Conservation (phyloP, 305 asterid genomes). For the Petunia hybrid region DNA sequence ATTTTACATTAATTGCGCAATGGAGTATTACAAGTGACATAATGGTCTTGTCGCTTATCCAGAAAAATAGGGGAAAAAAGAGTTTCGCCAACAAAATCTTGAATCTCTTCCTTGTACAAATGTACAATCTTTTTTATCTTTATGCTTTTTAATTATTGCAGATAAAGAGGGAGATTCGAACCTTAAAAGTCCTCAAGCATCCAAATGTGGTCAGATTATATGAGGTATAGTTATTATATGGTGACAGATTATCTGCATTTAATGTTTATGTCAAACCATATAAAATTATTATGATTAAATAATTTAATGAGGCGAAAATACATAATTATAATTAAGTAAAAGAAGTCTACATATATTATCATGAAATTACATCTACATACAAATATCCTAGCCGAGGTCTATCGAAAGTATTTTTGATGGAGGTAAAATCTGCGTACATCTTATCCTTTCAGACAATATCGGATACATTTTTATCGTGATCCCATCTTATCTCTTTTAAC, state of each 20-base stretch:
- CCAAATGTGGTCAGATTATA: conserved; percentile 89
- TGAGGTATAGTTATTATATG: conserved; percentile 58
- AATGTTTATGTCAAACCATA: background rate
- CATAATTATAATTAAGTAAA: background rate
- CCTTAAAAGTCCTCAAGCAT: conserved; percentile 86
- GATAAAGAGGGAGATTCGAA: conserved; percentile 96
- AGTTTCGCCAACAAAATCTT: background rate
- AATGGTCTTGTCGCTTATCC: background rate
- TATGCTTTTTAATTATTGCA: conserved; percentile 40
- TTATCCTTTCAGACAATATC: background rate
- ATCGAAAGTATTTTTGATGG: too few species aligned
- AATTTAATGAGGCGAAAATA: too few species aligned
- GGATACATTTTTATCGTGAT: background rate
- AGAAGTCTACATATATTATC: too few species aligned
- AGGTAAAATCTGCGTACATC: too few species aligned
- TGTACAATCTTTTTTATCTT: background rate
- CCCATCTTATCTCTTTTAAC: background rate
- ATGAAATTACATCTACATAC: too few species aligned
- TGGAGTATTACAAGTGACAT: too few species aligned
- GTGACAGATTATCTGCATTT: background rate
- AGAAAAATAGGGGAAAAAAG: background rate
- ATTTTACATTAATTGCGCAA: too few species aligned
- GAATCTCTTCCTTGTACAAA: background rate
- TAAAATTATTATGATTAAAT: background rate
- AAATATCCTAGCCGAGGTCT: too few species aligned